These are phyloP conservation scores for Penicillium fimorum DNA, from an alignment of 495 filamentous ascomycete species.

Conservation along the genomic window DNA sequence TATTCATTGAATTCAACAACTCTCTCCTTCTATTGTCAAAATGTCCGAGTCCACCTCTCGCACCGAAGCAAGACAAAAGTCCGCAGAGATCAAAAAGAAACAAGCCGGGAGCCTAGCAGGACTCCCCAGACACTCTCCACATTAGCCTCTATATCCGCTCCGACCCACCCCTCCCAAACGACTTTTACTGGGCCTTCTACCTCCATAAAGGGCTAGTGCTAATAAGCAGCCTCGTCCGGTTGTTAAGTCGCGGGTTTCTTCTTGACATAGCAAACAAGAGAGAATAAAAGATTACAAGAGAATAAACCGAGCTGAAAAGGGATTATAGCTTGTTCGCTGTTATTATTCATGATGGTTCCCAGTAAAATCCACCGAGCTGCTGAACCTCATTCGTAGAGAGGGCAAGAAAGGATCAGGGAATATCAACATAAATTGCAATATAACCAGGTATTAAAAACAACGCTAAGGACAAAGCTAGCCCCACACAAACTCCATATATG, in stretches of 20 bases:
- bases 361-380: no score
- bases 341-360: background rate
- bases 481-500: background rate
- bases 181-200: slow-evolving; percentile 8
- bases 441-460: background rate
- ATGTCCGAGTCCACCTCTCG: background rate
- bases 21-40: background rate
- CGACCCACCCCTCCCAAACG: slow-evolving; percentile 5
- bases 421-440: background rate
- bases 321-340: no score
- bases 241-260: background rate
- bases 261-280: background rate
- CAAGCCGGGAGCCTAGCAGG: background rate
- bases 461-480: background rate
- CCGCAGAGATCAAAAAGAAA: background rate
- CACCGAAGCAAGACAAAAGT: background rate
- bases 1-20: no score
- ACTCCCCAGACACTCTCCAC: background rate
- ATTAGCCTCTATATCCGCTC: slow-evolving; percentile 5
- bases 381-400: background rate
- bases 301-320: no score
- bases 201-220: background rate
- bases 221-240: slow-evolving; percentile 2
- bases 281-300: no score
- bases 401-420: background rate